Conservation (phyloP, 108 stramenopile species). For the Conticribra guillardii region DNA sequence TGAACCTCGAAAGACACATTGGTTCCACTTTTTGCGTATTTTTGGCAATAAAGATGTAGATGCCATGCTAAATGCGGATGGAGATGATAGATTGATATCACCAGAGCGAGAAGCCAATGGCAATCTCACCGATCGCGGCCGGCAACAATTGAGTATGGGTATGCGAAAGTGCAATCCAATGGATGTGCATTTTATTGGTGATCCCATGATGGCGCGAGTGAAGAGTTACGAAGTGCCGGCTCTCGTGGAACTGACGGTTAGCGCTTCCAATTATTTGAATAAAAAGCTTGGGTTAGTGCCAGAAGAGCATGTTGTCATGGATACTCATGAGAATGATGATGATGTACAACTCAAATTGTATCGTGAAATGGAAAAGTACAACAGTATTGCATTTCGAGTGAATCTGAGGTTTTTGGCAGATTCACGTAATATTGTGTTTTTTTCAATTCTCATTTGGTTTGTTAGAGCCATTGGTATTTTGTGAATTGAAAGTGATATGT, state of each 20-base stretch:
- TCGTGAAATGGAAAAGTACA: slow-evolving; percentile 44
- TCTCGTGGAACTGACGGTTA: slow-evolving; percentile 57
- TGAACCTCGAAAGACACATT: slow-evolving; percentile 3
- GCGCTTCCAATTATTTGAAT: slow-evolving; percentile 60
- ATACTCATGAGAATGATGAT: slow-evolving; percentile 8
- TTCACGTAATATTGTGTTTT: slow-evolving; percentile 61
- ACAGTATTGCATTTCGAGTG: slow-evolving; percentile 54
- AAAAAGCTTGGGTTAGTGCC: slow-evolving; percentile 50
- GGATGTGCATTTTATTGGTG: slow-evolving; percentile 71
- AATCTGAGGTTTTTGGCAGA: slow-evolving; percentile 89
- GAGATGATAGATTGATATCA: background rate
- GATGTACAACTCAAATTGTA: slow-evolving; percentile 25
- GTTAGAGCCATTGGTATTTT: too few species aligned
- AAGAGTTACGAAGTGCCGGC: slow-evolving; percentile 69
- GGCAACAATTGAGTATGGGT: slow-evolving; percentile 56
- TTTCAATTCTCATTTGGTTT: slow-evolving; percentile 36
- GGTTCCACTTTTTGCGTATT: slow-evolving; percentile 16
- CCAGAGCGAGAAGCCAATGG: slow-evolving; percentile 58
- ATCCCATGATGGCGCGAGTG: slow-evolving; percentile 58
- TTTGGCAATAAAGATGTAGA: slow-evolving; percentile 5
- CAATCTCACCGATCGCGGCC: slow-evolving; percentile 62
- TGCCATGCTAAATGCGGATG: slow-evolving; percentile 3
- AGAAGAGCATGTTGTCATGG: background rate
- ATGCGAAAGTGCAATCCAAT: slow-evolving; percentile 60
- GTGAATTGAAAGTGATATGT: too few species aligned